Base-by-base conservation (phyloP, 805 yeast species). In the Wickerhamiella lipophila region DNA sequence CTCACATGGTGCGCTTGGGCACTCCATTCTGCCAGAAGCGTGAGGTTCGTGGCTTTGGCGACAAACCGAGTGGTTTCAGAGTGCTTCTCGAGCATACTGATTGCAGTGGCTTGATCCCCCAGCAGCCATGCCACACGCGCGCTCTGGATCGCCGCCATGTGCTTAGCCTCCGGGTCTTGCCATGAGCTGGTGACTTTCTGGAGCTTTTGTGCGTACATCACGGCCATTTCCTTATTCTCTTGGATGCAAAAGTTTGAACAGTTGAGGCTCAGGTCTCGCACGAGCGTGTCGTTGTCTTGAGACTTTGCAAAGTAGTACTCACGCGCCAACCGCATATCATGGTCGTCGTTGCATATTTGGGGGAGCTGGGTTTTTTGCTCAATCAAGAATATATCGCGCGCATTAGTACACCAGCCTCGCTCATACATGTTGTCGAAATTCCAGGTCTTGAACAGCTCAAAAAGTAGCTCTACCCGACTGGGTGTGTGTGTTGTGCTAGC, bases 1-100 rank as follows among this genome's bases (percentile, higher is more conserved):
- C 79, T 68, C 50, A 81, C 94, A 52, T 79, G 80, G 32, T 82
- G 72, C 0, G 94, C 81, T 42, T 72, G 75, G 0, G 84, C 72
- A 30, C 77, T 64, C 96, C 96, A 87, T 42, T 74, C 70, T 0
- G 79, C 69, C 55, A 65, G 45, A 5, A 32, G 40, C 13, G 60
- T 45, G 22, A 56, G 50, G 6, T 54, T 50, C 9, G 51, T 54
- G 6, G 55, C 42, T 16, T 26, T 18, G 12, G 39, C 22, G 5
- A 12, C 19, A n/a, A 40, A 40, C 2, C 30, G 19, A 6, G 27
- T 16, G n/a, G 15, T 12, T n/a, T 16, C 6, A 11, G 34, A n/a
- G 3, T 19, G 21, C 13, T 21, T 18, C 49, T 71, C 65, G 50
- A 83, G 58, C 56, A 80, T 73, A 2, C 65, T 67, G 7, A 84